Conservation (phyloP, 495 filamentous ascomycete species). For the Cercophora sp. region DNA sequence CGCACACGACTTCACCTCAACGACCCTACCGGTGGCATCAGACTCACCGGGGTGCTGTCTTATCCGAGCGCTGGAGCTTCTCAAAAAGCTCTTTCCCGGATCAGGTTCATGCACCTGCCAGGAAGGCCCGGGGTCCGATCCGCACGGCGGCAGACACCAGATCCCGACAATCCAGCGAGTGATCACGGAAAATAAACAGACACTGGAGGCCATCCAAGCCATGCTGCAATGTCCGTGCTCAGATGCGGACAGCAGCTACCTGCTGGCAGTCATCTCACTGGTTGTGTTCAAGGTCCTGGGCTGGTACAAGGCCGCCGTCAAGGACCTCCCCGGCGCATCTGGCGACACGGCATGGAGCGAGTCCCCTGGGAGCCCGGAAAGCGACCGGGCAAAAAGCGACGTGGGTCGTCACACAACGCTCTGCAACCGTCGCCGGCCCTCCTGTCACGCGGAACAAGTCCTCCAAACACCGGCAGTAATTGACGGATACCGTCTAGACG, state of each 20-base stretch:
- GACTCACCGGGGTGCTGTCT: not conserved
- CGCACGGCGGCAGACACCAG: not conserved
- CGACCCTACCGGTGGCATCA: not conserved
- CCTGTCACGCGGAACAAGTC: not conserved
- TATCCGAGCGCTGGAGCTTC: not conserved
- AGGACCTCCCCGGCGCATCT: not conserved
- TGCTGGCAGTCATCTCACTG: conserved; percentile 1
- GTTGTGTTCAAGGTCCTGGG: conserved; percentile 11
- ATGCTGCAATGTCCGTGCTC: conserved; percentile 7
- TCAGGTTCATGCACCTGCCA: not conserved
- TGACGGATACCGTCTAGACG: conserved; percentile 12
- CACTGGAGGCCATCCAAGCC: conserved; percentile 3
- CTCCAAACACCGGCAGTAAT: not conserved
- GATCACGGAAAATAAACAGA: conserved; percentile 5
- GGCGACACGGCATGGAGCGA: not conserved
- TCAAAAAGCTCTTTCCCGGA: not conserved
- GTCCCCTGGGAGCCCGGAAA: not conserved
- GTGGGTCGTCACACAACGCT: not conserved
- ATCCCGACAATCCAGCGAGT: not conserved
- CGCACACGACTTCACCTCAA: not conserved
- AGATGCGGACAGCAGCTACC: not conserved
- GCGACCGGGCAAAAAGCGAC: conserved; percentile 7
- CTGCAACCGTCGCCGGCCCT: not conserved
- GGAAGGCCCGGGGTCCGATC: not conserved
- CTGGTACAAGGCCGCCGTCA: conserved; percentile 4